These are phyloP conservation scores for Agastache rugosa DNA, from an alignment of 257 asterid species.

Conservation along the genomic window DNA sequence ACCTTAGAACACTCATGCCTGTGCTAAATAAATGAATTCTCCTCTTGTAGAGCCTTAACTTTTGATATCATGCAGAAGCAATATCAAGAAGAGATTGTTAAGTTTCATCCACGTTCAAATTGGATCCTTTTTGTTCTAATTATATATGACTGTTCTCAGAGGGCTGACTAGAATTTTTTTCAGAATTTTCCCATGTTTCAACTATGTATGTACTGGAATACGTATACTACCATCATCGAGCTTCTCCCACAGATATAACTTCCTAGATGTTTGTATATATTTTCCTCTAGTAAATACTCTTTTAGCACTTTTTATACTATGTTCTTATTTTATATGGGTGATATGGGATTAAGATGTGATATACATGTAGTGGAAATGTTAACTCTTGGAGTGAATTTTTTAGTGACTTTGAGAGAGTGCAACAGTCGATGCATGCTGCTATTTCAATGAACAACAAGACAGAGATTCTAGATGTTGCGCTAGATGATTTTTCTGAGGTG, in stretches of 20 bases:
- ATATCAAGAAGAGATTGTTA: conserved; percentile 1
- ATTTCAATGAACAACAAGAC: conserved; percentile 80
- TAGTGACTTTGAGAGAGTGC: conserved; percentile 71
- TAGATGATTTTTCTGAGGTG: conserved; percentile 82
- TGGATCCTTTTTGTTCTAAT: too few species aligned
- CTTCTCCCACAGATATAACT: background rate
- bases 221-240: background rate
- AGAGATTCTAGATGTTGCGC: conserved; percentile 78
- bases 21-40: conserved; percentile 1
- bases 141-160: background rate
- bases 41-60: conserved; percentile 2
- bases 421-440: conserved; percentile 72
- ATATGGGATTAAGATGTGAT: background rate
- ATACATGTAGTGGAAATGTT: conserved; percentile 26
- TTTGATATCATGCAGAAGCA: background rate
- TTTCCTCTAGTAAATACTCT: conserved; percentile 1
- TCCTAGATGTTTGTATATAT: conserved; percentile 2
- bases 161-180: background rate
- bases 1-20: background rate
- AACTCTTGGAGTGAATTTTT: conserved; percentile 25
- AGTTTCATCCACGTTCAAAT: conserved; percentile 8
- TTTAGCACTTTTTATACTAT: background rate
- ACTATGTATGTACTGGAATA: background rate
- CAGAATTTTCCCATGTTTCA: conserved; percentile 13
- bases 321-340: background rate